Evolutionary conservation across 306 rosid species (phyloP).

Genomic region (Rosa multiflora): DNA sequence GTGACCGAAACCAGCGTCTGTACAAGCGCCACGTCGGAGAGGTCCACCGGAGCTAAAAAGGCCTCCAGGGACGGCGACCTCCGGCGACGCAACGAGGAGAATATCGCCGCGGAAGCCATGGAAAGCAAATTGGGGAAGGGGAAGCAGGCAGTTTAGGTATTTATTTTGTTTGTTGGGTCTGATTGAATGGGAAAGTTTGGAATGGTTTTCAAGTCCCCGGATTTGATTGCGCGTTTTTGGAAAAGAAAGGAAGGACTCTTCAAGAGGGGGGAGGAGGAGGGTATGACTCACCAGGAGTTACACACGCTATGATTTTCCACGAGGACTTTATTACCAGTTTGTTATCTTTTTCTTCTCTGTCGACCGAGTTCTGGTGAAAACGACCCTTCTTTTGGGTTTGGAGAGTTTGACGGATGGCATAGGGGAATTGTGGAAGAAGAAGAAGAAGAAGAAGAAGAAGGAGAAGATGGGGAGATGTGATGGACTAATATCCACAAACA

Average conservation of each 20-base stretch:
- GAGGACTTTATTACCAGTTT: background rate
- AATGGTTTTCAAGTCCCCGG: background rate
- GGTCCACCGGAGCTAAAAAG: constrained; percentile 87
- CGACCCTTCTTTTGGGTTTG: constrained; percentile 36
- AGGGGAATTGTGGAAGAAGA: background rate
- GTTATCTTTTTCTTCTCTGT: constrained; percentile 17
- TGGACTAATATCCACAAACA: background rate
- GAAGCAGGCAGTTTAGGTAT: too few relatives aligned
- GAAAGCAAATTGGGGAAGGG: too few relatives aligned
- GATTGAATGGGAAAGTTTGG: too few relatives aligned
- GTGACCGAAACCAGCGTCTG: constrained; percentile 63
- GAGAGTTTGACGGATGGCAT: constrained; percentile 23
- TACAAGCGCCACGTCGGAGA: constrained; percentile 62
- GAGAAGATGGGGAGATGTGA: too few relatives aligned
- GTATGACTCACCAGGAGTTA: background rate
- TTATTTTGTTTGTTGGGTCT: too few relatives aligned
- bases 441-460: background rate
- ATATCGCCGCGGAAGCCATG: constrained; percentile 82
- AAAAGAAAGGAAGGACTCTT: background rate
- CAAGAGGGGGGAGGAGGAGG: too few relatives aligned
- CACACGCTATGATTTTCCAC: background rate
- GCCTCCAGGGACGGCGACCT: constrained; percentile 90
- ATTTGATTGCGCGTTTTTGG: background rate
- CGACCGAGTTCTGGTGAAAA: constrained; percentile 39
- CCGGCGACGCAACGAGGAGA: constrained; percentile 76